These are phyloP conservation scores for Gentiana straminea DNA, from an alignment of 257 asterid species.

Conservation along the genomic window DNA sequence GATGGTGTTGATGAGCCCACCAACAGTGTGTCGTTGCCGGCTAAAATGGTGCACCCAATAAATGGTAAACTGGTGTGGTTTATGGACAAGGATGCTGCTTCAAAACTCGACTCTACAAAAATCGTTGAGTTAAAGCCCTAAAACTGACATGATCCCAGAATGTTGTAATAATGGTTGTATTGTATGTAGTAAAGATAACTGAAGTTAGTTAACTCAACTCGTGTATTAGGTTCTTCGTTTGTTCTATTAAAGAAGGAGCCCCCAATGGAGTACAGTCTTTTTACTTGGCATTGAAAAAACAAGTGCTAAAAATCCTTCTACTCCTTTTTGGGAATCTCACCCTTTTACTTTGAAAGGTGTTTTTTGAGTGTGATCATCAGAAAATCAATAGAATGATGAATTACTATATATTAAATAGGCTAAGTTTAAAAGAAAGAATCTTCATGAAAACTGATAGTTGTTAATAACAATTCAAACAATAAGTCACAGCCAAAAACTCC, in stretches of 20 bases:
- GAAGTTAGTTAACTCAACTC: slow-evolving; percentile 17
- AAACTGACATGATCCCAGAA: slow-evolving; percentile 8
- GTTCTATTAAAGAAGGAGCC: no score
- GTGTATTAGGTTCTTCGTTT: slow-evolving; percentile 2
- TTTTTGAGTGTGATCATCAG: slow-evolving; percentile 20
- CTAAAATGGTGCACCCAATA: slow-evolving; percentile 52
- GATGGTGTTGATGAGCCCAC: slow-evolving; percentile 30
- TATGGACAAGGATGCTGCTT: slow-evolving; percentile 61
- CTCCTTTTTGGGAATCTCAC: slow-evolving; percentile 14
- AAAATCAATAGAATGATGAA: no score
- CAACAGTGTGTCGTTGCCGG: slow-evolving; percentile 31
- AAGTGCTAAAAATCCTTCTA: no score
- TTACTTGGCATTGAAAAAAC: no score
- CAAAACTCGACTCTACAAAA: slow-evolving; percentile 40
- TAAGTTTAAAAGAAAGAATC: no score
- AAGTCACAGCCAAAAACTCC: no score
- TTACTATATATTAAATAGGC: no score
- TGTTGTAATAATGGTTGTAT: no score
- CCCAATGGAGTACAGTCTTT: no score
- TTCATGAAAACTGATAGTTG: no score
- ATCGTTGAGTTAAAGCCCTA: slow-evolving; percentile 30
- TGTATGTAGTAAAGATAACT: slow-evolving; percentile 16
- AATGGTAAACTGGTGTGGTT: slow-evolving; percentile 80
- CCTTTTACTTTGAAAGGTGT: slow-evolving; percentile 12
- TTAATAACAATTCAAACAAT: no score